These are phyloP conservation scores for Stephanodiscus triporus DNA, from an alignment of 108 stramenopile species.

Conservation along the genomic window DNA sequence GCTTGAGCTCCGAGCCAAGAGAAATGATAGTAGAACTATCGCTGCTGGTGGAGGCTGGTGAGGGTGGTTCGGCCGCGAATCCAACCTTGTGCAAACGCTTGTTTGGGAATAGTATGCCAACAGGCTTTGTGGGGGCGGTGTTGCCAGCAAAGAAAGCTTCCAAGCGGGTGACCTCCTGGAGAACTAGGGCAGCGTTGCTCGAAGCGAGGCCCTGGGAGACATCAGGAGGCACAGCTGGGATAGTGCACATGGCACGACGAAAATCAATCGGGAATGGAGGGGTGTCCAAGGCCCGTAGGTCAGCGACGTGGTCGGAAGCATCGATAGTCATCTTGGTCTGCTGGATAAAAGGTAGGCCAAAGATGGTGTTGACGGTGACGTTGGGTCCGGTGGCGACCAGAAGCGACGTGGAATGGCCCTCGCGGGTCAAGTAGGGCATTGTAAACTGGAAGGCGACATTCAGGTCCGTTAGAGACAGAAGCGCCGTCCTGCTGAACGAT, in stretches of 20 bases:
- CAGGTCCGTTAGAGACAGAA: background rate
- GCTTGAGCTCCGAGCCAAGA: too few species aligned
- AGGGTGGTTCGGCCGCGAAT: too few species aligned
- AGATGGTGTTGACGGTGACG: constrained; percentile 7
- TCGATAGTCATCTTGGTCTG: constrained; percentile 1
- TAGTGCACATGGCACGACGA: background rate
- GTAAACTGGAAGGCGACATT: constrained; percentile 9
- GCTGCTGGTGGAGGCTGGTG: too few species aligned
- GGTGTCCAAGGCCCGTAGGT: constrained; percentile 5
- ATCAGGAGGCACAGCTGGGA: background rate
- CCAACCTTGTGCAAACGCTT: too few species aligned
- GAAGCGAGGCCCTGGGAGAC: too few species aligned
- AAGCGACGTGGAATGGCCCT: background rate
- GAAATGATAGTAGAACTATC: too few species aligned
- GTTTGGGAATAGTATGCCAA: too few species aligned
- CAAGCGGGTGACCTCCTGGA: too few species aligned
- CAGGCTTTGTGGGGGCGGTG: too few species aligned
- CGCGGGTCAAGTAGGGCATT: background rate
- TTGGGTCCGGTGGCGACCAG: constrained; percentile 1
- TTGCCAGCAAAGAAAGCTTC: too few species aligned
- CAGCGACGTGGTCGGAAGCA: background rate
- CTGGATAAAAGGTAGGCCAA: constrained; percentile 14
- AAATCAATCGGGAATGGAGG: background rate
- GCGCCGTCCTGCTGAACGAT: background rate
- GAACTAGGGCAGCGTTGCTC: background rate